Evolutionary conservation across 169 alveolate genomes (phyloP).

Genomic region (Plasmodium billcollinsi): DNA sequence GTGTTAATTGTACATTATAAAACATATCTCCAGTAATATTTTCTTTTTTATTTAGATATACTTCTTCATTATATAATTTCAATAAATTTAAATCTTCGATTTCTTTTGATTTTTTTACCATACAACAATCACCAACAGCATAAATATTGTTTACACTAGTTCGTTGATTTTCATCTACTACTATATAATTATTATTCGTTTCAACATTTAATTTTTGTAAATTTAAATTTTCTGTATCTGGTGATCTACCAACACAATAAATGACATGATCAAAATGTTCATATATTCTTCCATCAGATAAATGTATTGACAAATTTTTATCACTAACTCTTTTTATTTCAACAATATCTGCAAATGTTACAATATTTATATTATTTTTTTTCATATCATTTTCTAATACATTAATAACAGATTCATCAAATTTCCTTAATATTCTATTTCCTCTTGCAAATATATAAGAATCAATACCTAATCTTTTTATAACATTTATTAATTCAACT

Average conservation of each 20-base stretch:
- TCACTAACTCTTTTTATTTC: conserved; percentile 89
- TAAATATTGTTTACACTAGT: conserved; percentile 46
- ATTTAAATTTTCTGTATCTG: conserved; percentile 65
- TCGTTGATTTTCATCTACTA: conserved; percentile 73
- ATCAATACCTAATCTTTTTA: conserved; percentile 92
- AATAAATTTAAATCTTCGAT: conserved; percentile 46
- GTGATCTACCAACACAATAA: conserved; percentile 73
- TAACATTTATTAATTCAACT: conserved; percentile 94
- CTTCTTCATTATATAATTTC: conserved; percentile 35
- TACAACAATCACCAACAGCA: conserved; percentile 77
- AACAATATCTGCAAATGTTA: conserved; percentile 92
- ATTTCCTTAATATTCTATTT: conserved; percentile 78
- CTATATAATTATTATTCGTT: conserved; percentile 34
- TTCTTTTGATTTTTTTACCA: conserved; percentile 40
- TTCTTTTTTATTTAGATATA: conserved; percentile 22
- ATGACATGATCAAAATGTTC: conserved; percentile 83
- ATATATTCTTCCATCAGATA: conserved; percentile 93
- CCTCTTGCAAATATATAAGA: conserved; percentile 89
- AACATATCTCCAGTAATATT: background rate
- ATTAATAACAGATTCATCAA: conserved; percentile 80
- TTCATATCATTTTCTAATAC: conserved; percentile 91
- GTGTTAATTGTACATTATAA: conserved; percentile 89
- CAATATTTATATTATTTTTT: conserved; percentile 68
- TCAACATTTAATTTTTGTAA: conserved; percentile 38
- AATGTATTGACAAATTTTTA: conserved; percentile 91